These are phyloP conservation scores for Xylariaceae sp. DNA, from an alignment of 2,329 filamentous ascomycete species.

Conservation along the genomic window DNA sequence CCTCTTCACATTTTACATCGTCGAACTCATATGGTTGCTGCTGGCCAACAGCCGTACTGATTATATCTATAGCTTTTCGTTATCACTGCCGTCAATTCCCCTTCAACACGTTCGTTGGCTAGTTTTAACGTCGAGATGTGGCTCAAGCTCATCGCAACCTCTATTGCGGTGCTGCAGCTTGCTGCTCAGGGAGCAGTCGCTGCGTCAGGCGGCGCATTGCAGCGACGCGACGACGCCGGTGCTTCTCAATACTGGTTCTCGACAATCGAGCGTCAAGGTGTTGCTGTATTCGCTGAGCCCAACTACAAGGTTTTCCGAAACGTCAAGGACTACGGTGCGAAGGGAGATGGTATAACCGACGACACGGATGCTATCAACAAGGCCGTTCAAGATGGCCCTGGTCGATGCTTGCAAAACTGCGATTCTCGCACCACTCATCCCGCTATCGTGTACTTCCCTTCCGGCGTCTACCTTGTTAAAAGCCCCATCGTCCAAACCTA, in stretches of 20 bases:
- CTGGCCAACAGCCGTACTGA: constrained; percentile 8
- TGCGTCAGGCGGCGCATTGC: constrained; percentile 21
- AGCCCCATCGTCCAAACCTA: constrained; percentile 79
- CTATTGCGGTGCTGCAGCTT: constrained; percentile 29
- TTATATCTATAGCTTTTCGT: constrained; percentile 3
- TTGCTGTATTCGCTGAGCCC: constrained; percentile 56
- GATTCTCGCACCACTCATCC: constrained; percentile 80
- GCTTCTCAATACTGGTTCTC: constrained; percentile 66
- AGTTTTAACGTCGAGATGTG: constrained; percentile 34
- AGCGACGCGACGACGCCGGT: constrained; percentile 27
- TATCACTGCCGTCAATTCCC: constrained; percentile 19
- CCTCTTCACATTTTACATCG: constrained; percentile 1
- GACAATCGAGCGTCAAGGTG: constrained; percentile 64
- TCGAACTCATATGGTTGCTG: neutral
- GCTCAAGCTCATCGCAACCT: constrained; percentile 29
- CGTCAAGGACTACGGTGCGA: constrained; percentile 71
- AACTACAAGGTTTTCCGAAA: constrained; percentile 72
- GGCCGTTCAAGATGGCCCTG: constrained; percentile 66
- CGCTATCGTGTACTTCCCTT: constrained; percentile 86
- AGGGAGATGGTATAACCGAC: constrained; percentile 65
- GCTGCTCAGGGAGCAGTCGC: constrained; percentile 23
- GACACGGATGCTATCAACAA: constrained; percentile 86
- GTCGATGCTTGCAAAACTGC: constrained; percentile 75
- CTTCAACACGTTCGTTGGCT: constrained; percentile 27
- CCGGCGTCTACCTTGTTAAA: constrained; percentile 79